Base-by-base conservation (phyloP, 176 grass and related monocot genomes). In the Luzula sylvatica region DNA sequence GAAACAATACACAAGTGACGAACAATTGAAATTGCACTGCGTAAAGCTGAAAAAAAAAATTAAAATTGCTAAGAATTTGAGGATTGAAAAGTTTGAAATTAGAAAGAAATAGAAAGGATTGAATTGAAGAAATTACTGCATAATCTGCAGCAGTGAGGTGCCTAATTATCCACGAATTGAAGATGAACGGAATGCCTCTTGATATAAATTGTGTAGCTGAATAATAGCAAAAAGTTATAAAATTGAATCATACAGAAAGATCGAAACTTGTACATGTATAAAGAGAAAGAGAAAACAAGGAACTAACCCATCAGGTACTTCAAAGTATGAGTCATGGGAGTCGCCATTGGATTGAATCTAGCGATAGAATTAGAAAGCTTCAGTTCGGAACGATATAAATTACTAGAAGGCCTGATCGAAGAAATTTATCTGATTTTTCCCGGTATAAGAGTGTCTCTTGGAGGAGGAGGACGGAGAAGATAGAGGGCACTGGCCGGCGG, bases 21-120 rank as follows among this genome's bases (percentile, higher is more conserved):
- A 90, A 98, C 25, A 98, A 82, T 71, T 87, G 92, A 79, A 98
- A 78, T 42, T 98, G 92, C 53, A 98, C 67, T 26, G 92, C 68
- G 3, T 86, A 98, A 24, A 83, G 67, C 92, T 98, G 74, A 65
- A 47, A 57, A 58, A 19, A 7, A 38, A 4, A 26, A 60, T 17
- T 12, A 44, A 43, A 52, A 70, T 15, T 14, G 52, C 15, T 46
- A 38, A 20, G 9, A 63, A 72, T 46, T 62, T 43, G 17, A 55
- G 15, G 63, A 49, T 13, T 28, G 35, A 61, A 23, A 14, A 64
- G 32, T 4, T 2, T 46, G 23, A 41, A 56, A 48, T 20, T 30
- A 8, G 29, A 50, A 65, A 48, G 5, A 52, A 56, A n/a, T n/a
- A n/a, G n/a, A n/a, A 42, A 63, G 16, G 48, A 19, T 41, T 20